Conservation (phyloP, 2,329 filamentous ascomycete species). For the Grosmannia clavigera region DNA sequence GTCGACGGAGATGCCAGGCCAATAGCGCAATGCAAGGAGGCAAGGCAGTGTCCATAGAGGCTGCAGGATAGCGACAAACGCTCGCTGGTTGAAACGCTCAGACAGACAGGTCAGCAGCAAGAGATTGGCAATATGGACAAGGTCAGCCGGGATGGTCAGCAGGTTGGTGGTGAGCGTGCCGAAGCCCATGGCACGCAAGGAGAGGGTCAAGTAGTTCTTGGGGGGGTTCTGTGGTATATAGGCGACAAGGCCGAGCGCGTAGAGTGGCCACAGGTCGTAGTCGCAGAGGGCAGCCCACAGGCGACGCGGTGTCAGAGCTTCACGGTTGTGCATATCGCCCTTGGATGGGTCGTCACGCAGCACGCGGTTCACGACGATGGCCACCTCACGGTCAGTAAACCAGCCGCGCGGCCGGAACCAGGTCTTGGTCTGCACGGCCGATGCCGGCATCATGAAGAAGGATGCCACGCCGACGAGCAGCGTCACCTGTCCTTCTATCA, state of each 20-base stretch:
- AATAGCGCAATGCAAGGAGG: constrained; percentile 35
- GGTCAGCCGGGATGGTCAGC: constrained; percentile 17
- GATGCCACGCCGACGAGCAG: constrained; percentile 28
- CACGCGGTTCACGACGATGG: constrained; percentile 45
- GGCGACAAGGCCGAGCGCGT: constrained; percentile 7
- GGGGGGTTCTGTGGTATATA: constrained; percentile 3
- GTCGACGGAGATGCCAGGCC: constrained; percentile 27
- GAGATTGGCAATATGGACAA: constrained; percentile 37
- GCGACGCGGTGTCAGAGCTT: constrained; percentile 32
- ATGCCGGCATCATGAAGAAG: constrained; percentile 34
- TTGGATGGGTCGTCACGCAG: constrained; percentile 44
- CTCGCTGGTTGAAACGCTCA: constrained; percentile 33
- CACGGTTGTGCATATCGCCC: constrained; percentile 45
- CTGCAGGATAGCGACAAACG: constrained; percentile 31
- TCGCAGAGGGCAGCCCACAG: constrained; percentile 8
- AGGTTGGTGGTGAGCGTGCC: constrained; percentile 7
- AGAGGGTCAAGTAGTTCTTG: constrained; percentile 7
- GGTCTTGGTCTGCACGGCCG: constrained; percentile 27
- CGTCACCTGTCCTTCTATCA: constrained; percentile 40
- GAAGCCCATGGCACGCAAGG: constrained; percentile 7
- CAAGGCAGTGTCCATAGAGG: constrained; percentile 44
- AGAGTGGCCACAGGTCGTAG: constrained; percentile 12
- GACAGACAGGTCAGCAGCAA: constrained; percentile 34
- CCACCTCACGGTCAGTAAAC: constrained; percentile 39
- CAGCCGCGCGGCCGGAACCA: constrained; percentile 35